Base-by-base conservation (phyloP, 192 early-diverging fungal genomes). In the Phycomyces blakesleeanus region DNA sequence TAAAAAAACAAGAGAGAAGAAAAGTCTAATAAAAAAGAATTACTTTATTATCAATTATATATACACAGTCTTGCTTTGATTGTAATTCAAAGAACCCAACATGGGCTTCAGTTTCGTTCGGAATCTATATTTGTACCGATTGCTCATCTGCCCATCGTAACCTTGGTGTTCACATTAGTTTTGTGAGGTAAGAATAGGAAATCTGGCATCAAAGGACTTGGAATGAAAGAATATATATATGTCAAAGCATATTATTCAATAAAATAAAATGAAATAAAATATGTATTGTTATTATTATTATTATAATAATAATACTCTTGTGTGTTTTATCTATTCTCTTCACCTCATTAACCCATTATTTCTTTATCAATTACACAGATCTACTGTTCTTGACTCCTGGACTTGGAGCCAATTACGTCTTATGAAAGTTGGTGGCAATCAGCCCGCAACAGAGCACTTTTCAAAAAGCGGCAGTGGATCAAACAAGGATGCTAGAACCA, bases 131-230 rank as follows among this genome's bases (percentile, higher is more conserved):
- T 56, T 98, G 96, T 72, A 83, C 93, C 38, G 95, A 98, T 63
- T 98, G 96, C 76, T 96, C 94, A 16, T 89, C 94, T 3, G 90
- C 93, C 10, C 96, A 98, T 68, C 86, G 96, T 61, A 93, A 92
- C 60, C 85, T 98, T 75, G 96, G 96, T 41, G 96, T 98, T 21
- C 96, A 98, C 71, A 93, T 98, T 44, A 91, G 92, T n/a, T 98
- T 98, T 88, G 95, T 96, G 6, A 80, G 96, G 89, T 92, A 76
- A 51, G 47, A n/a, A n/a, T n/a, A n/a, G n/a, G n/a, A n/a, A n/a
- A n/a, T n/a, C n/a, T n/a, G n/a, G n/a, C n/a, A n/a, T n/a, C n/a
- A n/a, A n/a, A n/a, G n/a, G n/a, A n/a, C n/a, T n/a, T n/a, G n/a
- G n/a, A n/a, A n/a, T n/a, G n/a, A n/a, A n/a, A n/a, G n/a, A n/a